Evolutionary conservation across 208 protist species (phyloP), one percentile per base, ranked within the genome.

Genomic region (Trypanosoma vivax): DNA sequence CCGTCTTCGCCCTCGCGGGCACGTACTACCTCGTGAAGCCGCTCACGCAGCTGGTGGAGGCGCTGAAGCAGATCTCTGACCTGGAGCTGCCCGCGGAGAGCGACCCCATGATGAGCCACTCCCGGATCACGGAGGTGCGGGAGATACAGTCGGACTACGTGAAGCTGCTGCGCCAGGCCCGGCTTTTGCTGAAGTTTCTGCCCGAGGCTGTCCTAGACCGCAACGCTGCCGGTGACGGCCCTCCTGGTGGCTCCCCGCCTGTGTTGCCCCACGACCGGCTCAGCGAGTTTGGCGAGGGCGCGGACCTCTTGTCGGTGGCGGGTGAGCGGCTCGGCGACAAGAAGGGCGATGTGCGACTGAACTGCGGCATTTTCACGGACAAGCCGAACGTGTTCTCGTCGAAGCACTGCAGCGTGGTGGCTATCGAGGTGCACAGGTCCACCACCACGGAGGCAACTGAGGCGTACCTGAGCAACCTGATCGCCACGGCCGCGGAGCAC

Each of bases 331-430:
- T 25, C 57, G 9, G 45, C 21, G 34, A 56, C 40, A 34, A 66
- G 56, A 9, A 66, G 41, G 37, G 54, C 47, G 60, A 86, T 53
- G 41, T 73, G n/a, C 53, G 71, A 31, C 69, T 86, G 39, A 86
- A 86, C 57, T 64, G 70, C n/a, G 65, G 74, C 33, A 75, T 86
- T 16, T 70, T 86, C 23, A 87, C 76, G 50, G 74, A 87, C 29
- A 57, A 73, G 34, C 60, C 70, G 6, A 87, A 87, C 55, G 53
- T 59, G 48, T 87, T 87, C 55, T 49, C 60, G 7, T 64, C 50
- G 3, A 56, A 59, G 9, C 65, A 71, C 42, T 79, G 74, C 42
- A 76, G 60, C 29, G 68, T 86, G 51, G 73, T 86, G 37, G 50
- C 68, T 7, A 68, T 86, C 49, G 73, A 86, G 30, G 62, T 76